Evolutionary conservation across 2,329 filamentous ascomycete genomes (phyloP).

Genomic region (Aulographum hederae): DNA sequence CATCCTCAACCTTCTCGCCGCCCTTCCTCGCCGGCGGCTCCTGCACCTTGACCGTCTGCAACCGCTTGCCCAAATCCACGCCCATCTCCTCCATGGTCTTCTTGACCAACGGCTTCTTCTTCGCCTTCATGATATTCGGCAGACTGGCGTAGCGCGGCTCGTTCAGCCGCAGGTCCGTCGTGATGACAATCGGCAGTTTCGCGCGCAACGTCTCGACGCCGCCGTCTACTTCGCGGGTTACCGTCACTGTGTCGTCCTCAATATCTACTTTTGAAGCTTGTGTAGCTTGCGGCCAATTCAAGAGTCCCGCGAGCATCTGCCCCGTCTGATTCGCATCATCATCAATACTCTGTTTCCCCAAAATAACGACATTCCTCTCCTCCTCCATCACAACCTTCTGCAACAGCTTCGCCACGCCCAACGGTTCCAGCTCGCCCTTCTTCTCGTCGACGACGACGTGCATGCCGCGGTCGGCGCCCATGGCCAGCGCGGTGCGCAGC

Average conservation of each 20-base stretch:
- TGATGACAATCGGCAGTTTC: conserved; percentile 82
- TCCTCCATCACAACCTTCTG: conserved; percentile 63
- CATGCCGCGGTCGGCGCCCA: conserved; percentile 86
- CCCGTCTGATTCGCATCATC: conserved; percentile 92
- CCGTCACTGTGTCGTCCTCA: conserved; percentile 49
- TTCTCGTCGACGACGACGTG: conserved; percentile 50
- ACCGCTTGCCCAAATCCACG: conserved; percentile 50
- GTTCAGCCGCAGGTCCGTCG: conserved; percentile 85
- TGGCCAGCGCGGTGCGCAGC: conserved; percentile 91
- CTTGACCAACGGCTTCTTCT: conserved; percentile 98
- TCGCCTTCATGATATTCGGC: conserved; percentile 99
- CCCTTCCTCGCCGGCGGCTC: conserved; percentile 80
- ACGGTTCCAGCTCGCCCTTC: conserved; percentile 56
- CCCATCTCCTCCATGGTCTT: conserved; percentile 70
- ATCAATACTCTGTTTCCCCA: conserved; percentile 97
- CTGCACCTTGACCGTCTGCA: conserved; percentile 81
- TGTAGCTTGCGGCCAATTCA: conserved; percentile 89
- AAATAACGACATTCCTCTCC: conserved; percentile 75
- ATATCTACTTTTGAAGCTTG: conserved; percentile 77
- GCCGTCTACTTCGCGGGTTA: conserved; percentile 87
- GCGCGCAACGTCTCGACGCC: conserved; percentile 78
- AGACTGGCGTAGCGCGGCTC: conserved; percentile 87
- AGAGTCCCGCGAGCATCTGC: conserved; percentile 86
- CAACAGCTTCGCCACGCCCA: conserved; percentile 82
- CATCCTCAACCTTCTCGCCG: conserved; percentile 92